Base-by-base conservation (phyloP, 208 protist genomes). In the Trypanosoma boissoni region DNA sequence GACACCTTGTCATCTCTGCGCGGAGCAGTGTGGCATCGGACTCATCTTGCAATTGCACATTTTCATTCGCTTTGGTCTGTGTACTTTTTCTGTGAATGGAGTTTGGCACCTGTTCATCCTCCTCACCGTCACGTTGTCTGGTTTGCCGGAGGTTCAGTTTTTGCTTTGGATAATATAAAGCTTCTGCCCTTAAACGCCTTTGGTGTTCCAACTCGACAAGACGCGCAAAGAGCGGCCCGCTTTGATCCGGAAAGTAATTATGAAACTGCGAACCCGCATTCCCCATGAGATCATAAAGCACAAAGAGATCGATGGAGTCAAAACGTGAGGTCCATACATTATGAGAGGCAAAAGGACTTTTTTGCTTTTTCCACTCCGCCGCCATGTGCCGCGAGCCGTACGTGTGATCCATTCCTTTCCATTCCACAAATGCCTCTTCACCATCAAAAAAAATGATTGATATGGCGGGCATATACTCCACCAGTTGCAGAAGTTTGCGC, bases 401-500 rank as follows among this genome's bases (percentile, higher is more conserved):
- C n/a, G 94, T 87, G 73, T 92, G 78, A 69, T 98, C 94, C 7
- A 68, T 72, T n/a, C 43, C 68, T 1, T 32, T 52, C 92, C 94
- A 98, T 23, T 83, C 2, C 21, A 68, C 58, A 70, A 96, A 95
- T 1, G 94, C 94, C 75, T 98, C 94, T 62, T 98, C 94, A 0
- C 89, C 94, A 74, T 98, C 94, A 78, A 98, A 97, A 46, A 98
- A 78, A 12, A 96, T 42, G 12, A 98, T 37, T 26, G 86, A 78
- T 28, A 90, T 64, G 12, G 64, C 59, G 9, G 76, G 80, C 7
- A 86, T 69, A 50, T 76, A 53, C 44, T 75, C 64, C 12, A 76
- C 75, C 50, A 49, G 59, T 43, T 74, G 66, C 31, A 91, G 48
- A 58, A 73, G 72, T 42, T 52, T 32, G 9, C 62, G 62, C 44